Base-by-base conservation (phyloP, 805 yeast species). In the Huiozyma naganishii region DNA sequence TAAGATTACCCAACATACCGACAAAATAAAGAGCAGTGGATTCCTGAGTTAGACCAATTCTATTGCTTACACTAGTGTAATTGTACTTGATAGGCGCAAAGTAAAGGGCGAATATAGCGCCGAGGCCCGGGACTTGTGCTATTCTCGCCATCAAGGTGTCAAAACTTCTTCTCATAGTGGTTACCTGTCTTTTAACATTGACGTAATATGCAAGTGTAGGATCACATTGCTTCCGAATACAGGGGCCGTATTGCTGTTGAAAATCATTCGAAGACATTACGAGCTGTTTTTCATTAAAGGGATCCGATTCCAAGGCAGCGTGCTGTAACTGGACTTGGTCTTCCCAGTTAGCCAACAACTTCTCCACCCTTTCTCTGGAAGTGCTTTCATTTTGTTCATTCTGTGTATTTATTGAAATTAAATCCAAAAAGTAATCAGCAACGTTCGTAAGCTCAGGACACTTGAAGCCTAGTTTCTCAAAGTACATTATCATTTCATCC, bases 31-130 rank as follows among this genome's bases (percentile, higher is more conserved):
- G 58, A 29, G 86, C 78, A 23, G 81, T 66, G 3, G 80, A 72
- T 54, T 83, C 84, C 59, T 87, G 95, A 3, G 82, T 71, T 40
- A 86, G 64, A 3, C 95, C 95, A 12, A 87, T 61, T 50, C 94
- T 66, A 59, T 85, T 76, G 45, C 70, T 70, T 30, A 84, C 71
- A 32, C 90, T 80, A 1, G 61, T 59, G 40, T 62, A 59, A 32
- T 56, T 52, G 43, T 74, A 62, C 44, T 68, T 69, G 39, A 80
- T 53, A 7, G 84, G 82, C 1, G 85, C 68, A 66, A 79, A 86
- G 53, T 72, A 87, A 36, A 86, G 65, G 0, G 90, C 75, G 40
- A 79, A 73, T 8, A 86, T 68, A 6, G 80, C 67, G 6, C 82
- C 86, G 44, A 82, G 64, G 3, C 81, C 78, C 0, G 77, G 62